Evolutionary conservation across 2,329 filamentous ascomycete species (phyloP), one percentile per base, ranked within the genome.

Genomic region (Acrocalymma vagum): DNA sequence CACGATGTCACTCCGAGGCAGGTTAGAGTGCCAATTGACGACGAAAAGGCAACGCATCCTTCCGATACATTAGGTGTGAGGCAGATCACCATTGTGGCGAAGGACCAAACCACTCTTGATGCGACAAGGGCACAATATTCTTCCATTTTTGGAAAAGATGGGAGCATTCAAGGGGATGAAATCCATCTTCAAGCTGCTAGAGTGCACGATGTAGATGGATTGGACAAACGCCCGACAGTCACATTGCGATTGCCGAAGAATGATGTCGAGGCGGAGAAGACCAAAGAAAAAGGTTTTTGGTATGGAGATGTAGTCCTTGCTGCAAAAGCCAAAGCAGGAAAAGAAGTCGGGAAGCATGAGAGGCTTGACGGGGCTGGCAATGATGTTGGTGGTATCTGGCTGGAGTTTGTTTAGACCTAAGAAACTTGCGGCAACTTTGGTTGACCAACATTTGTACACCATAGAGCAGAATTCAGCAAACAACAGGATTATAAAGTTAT

Each of bases 1-100:
- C 75, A 87, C 30, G 85, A 88, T 60, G 67, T 80, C 9, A 87
- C 84, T 2, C 68, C 76, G 3, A 65, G 85, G 6, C 51, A 68
- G n/a, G 59, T 81, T 2, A 68, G 85, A 0, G 84, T 86, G 3
- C 82, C 84, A 6, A 54, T 72, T 3, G 54, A 66, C 0, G 53
- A 36, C 6, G 68, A 51, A 20, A 69, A 63, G 25, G 71, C 71
- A 3, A 65, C 56, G 9, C 84, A 87, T 65, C 70, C 78, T 0
- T 79, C 71, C 6, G 76, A 76, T 0, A 80, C 74, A 0, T 53
- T 74, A 10, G 83, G 84, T 0, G 53, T 71, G n/a, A 38, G 34
- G 10, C 45, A 53, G 14, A 17, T 71, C 5, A 59, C 38, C 7
- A 54, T 71, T 3, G 17, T 66, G 4, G 60, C 65, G 7, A 43